Percentiles rank a stretch among this genome's conserved stretches.
phyloP scores from a whole-genome alignment of 2,329 filamentous ascomycete species.

The Emericellopsis atlantica region DNA sequence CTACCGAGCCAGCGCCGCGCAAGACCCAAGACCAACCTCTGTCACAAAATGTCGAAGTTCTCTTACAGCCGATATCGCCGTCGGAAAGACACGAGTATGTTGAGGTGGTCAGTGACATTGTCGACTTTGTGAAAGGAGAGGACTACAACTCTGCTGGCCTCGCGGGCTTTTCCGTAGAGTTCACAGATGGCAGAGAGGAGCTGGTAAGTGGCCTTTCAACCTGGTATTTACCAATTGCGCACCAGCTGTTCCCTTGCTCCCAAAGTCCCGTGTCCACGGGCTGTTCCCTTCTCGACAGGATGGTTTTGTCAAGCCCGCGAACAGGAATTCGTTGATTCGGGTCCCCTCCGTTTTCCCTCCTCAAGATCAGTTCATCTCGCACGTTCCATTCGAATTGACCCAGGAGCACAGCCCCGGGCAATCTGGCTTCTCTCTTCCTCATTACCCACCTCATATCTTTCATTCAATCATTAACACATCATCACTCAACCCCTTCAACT shows the following conservation, averaged over 20 bases:
- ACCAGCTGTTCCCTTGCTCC: neutral
- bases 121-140: conserved; percentile 13
- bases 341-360: no score
- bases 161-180: conserved; percentile 13
- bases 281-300: no score
- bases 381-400: no score
- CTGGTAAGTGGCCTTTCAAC: conserved; percentile 10
- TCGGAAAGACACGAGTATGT: neutral
- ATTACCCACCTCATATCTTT: neutral
- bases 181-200: conserved; percentile 14
- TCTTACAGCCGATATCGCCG: no score
- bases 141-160: conserved; percentile 6
- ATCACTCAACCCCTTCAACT: no score
- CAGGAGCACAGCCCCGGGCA: neutral
- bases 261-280: no score
- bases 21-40: no score
- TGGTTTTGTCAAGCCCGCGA: no score
- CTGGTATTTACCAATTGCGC: neutral
- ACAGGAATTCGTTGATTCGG: no score
- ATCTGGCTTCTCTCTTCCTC: neutral
- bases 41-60: no score
- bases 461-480: neutral
- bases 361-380: no score
- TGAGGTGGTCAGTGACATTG: conserved; percentile 2
- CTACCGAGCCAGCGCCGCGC: no score